phyloP scores from a whole-genome alignment of 2,329 filamentous ascomycete species.

The Monilinia aucupariae region DNA sequence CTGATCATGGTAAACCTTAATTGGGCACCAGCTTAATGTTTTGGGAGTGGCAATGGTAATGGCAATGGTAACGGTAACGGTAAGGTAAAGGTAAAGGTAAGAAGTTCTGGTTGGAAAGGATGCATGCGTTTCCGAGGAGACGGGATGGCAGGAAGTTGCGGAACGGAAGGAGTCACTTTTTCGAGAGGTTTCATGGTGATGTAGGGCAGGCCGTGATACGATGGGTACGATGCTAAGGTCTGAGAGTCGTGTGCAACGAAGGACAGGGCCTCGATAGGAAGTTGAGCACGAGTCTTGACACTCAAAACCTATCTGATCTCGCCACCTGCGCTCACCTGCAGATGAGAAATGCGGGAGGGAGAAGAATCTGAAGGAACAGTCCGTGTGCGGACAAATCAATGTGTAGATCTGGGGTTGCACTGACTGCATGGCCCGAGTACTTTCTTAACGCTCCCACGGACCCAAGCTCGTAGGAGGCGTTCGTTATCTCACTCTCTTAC shows the following conservation, averaged over 20 bases:
- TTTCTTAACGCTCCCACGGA: background rate
- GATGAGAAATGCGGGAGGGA: background rate
- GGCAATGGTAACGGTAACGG: too few relatives aligned
- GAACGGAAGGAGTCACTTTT: background rate
- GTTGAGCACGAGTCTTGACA: background rate
- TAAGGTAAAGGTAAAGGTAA: background rate
- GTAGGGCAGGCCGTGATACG: background rate
- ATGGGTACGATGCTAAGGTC: background rate
- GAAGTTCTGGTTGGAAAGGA: background rate
- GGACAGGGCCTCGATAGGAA: background rate
- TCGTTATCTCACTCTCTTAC: background rate
- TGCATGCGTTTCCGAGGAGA: background rate
- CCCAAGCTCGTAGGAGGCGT: background rate
- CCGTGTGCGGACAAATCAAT: too few relatives aligned
- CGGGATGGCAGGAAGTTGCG: background rate
- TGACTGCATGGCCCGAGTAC: background rate
- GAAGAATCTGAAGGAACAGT: background rate
- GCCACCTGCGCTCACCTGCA: background rate
- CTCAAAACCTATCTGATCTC: background rate
- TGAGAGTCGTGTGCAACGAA: background rate
- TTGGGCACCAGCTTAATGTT: background rate
- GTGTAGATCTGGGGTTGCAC: background rate
- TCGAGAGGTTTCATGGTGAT: background rate
- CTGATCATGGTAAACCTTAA: background rate
- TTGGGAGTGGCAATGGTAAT: background rate